phyloP scores from a whole-genome alignment of 2,329 filamentous ascomycete genomes.

The Magnaporthiopsis rhizophila region DNA sequence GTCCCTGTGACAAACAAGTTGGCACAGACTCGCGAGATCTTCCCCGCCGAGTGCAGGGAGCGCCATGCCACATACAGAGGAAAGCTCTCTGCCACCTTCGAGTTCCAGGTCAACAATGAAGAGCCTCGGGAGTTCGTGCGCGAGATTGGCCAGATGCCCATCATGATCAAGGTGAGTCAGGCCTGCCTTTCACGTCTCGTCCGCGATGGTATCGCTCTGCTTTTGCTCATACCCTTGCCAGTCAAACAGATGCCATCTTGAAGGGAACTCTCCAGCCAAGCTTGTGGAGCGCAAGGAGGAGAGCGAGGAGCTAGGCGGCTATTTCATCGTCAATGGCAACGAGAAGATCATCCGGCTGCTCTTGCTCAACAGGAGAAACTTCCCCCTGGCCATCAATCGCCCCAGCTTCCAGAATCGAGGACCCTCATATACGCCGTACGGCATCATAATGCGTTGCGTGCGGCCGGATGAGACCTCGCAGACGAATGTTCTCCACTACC shows the following conservation, averaged over 20 bases:
- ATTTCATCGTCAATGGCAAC: constrained; percentile 96
- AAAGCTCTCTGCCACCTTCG: constrained; percentile 72
- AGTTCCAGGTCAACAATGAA: constrained; percentile 80
- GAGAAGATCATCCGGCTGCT: constrained; percentile 94
- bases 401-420: constrained; percentile 86
- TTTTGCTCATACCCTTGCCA: constrained; percentile 28
- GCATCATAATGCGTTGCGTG: constrained; percentile 85
- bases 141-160: constrained; percentile 80
- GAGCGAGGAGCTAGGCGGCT: constrained; percentile 90
- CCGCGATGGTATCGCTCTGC: not conserved
- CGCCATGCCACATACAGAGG: constrained; percentile 87
- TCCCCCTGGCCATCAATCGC: constrained; percentile 87
- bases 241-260: constrained; percentile 86
- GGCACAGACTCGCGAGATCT: constrained; percentile 74
- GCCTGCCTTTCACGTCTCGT: not conserved
- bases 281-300: constrained; percentile 88
- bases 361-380: constrained; percentile 84
- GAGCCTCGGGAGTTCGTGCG: constrained; percentile 75
- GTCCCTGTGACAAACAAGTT: constrained; percentile 79
- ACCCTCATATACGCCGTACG: constrained; percentile 77
- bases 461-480: constrained; percentile 97
- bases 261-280: constrained; percentile 73
- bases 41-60: constrained; percentile 90
- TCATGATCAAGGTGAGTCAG: constrained; percentile 75
- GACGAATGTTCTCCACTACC: constrained; percentile 93